Base-by-base conservation (phyloP, 2,329 filamentous ascomycete species). In the Hymenoscyphus fructigenus region DNA sequence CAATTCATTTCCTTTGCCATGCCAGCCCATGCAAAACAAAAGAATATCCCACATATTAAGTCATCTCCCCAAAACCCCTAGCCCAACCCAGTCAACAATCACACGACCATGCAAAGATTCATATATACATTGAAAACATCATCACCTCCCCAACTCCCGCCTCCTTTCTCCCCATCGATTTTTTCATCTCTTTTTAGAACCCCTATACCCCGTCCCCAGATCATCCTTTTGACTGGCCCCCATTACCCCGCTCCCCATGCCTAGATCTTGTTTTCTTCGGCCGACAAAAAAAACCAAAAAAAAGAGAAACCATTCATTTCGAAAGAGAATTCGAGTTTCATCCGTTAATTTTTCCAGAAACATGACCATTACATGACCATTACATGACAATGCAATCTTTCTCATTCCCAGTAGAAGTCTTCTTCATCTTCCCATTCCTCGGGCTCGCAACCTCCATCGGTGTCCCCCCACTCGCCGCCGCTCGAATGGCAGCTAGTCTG, bases 401-500 rank as follows among this genome's bases (percentile, higher is more conserved):
- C 34, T 72, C 70, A 34, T 69, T 69, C 29, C 64, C 65, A 56
- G 62, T 71, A 5, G 41, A 41, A 38, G 29, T 67, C 50, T 73
- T 75, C 67, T 73, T 75, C 34, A 71, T 68, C 57, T 75, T 76
- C 3, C 69, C 70, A n/a, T 68, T 71, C 29, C 69, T 68, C 5
- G 72, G 69, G 7, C 70, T 41, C 2, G 58, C 72, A 66, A 72
- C 75, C 44, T 76, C 73, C 73, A 74, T 75, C 2, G 72, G 70
- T 36, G 62, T 71, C 5, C 73, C 74, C 58, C 75, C 75, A 68
- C 82, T 85, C 34, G 93, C 91, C 12, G 95, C 94, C 9, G 91
- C 90, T 67, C 91, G 87, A 67, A 99, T 99, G 50, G 93, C 91
- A 23, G 90, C 88, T 61, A 99, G 83, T 29, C 95, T 87, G 73